These are phyloP conservation scores for Astragalus membranaceus DNA, from an alignment of 306 rosid species.

Conservation along the genomic window DNA sequence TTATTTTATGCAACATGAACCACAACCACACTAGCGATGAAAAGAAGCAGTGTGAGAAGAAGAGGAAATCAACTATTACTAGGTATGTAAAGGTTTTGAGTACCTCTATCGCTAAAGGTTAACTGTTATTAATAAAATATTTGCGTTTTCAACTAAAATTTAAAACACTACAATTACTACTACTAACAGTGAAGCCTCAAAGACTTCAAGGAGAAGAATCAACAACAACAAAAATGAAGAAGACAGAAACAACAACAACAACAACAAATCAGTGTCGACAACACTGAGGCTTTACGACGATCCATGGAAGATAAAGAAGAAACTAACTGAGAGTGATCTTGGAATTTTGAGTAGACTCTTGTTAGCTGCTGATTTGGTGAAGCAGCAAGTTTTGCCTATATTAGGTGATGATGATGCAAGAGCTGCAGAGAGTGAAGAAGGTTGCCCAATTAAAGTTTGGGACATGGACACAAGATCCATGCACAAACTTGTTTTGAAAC, in stretches of 20 bases:
- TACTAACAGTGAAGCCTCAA: background rate
- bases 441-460: slow-evolving; percentile 11
- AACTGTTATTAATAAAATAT: too few species aligned
- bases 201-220: slow-evolving; percentile 11
- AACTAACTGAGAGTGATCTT: slow-evolving; percentile 26
- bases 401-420: background rate
- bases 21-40: background rate
- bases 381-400: slow-evolving; percentile 24
- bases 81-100: too few species aligned
- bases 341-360: slow-evolving; percentile 32
- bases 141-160: too few species aligned
- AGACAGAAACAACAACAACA: background rate
- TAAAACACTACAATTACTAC: too few species aligned
- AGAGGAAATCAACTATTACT: slow-evolving; percentile 9
- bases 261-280: background rate
- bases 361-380: slow-evolving; percentile 20
- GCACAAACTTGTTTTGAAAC: slow-evolving; percentile 26
- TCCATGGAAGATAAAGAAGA: slow-evolving; percentile 35
- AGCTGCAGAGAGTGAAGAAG: slow-evolving; percentile 20
- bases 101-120: too few species aligned
- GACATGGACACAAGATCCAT: slow-evolving; percentile 27
- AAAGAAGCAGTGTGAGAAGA: slow-evolving; percentile 2
- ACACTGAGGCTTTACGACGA: slow-evolving; percentile 25
- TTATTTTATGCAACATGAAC: slow-evolving; percentile 1
- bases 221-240: slow-evolving; percentile 7